Evolutionary conservation across 1,284 basidiomycete genomes (phyloP), one percentile per base, ranked within the genome.

Genomic region (Malassezia sympodialis): DNA sequence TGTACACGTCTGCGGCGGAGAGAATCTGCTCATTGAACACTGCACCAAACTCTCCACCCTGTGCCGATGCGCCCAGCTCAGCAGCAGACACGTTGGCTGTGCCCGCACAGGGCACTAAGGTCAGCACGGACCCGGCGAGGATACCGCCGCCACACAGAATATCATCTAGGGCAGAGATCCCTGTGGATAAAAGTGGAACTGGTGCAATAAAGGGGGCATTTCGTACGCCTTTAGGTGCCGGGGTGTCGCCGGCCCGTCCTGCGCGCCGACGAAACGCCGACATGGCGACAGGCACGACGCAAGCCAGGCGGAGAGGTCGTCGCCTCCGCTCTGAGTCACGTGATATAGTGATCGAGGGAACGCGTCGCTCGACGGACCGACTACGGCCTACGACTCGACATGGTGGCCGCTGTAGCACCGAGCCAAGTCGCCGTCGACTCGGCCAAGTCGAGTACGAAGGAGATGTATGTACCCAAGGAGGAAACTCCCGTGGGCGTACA

Each of bases 91-190:
- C 55, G 1, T 62, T 54, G 3, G 65, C 65, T 8, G 65, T 67
- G 4, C 62, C 60, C 0, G 59, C 53, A 1, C 62, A 56, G 2
- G 68, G 68, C 35, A 87, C 80, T 37, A 90, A 77, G 30, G 86
- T 79, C 35, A 88, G 76, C 10, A 81, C 80, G 55, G 85, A 86
- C 12, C 86, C 85, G 43, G 91, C 80, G 15, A 91, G 88, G n/a
- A 96, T 76, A 14, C 93, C 93, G 19, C 65, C 61, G 24, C 88
- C 89, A 55, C 89, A 90, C 30, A 96, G 81, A 55, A 96, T 82
- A 72, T 98, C 94, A 76, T 98, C 93, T n/a, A 98, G 80, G 4
- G 90, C 90, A 12, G 89, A 83, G 5, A 96, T 83, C 2, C 93
- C 94, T 3, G 88, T 88, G 0, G 90, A 91, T 17, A 86, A 81